A percentile compares a stretch with the other conserved stretches of the same genome.
These are phyloP conservation scores for Coffea eugenioides DNA, from an alignment of 257 asterid species.

Conservation along the genomic window DNA sequence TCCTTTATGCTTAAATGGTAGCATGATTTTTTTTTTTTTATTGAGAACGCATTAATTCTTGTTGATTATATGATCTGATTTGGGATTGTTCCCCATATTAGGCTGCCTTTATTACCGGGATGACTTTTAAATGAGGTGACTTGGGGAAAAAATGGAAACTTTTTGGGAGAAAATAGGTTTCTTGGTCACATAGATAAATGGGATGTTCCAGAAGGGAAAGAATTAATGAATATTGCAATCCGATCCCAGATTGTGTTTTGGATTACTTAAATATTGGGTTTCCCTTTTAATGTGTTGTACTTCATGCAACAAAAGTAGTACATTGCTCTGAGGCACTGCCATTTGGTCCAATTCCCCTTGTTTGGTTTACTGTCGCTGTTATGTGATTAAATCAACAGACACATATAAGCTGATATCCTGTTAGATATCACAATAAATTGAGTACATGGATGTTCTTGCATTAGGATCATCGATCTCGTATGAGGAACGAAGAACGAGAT, in stretches of 20 bases:
- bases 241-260: background rate
- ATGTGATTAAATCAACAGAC: too few relatives aligned
- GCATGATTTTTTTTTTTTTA: background rate
- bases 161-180: background rate
- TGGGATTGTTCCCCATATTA: background rate
- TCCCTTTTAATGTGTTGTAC: background rate
- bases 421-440: background rate
- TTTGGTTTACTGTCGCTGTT: background rate
- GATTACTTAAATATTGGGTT: background rate
- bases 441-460: slow-evolving; percentile 14
- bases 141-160: background rate
- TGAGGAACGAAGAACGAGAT: slow-evolving; percentile 60
- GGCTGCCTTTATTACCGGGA: background rate
- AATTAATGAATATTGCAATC: background rate
- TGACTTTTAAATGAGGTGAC: background rate
- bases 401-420: background rate
- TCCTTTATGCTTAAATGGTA: background rate
- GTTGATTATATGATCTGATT: background rate
- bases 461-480: slow-evolving; percentile 44
- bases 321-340: background rate
- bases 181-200: background rate
- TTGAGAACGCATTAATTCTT: background rate
- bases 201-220: background rate
- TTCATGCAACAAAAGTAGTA: background rate
- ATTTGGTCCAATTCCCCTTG: background rate